These are phyloP conservation scores for Fulvia fulva DNA, from an alignment of 2,329 filamentous ascomycete species.

Conservation along the genomic window DNA sequence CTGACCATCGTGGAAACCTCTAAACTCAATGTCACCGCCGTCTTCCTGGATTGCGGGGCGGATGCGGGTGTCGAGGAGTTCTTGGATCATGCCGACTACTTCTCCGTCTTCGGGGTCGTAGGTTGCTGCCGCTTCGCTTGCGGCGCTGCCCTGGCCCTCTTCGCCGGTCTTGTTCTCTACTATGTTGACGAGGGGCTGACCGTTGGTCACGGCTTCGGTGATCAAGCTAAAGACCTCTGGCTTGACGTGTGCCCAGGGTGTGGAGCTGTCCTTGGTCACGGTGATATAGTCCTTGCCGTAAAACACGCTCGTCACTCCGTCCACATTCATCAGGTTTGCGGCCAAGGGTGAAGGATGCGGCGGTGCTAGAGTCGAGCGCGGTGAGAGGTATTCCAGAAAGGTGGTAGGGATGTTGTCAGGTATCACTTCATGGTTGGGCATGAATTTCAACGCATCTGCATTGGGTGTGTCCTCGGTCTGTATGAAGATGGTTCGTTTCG, in stretches of 20 bases:
- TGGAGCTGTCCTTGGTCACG: conserved; percentile 82
- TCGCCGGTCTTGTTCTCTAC: conserved; percentile 56
- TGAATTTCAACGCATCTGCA: conserved; percentile 89
- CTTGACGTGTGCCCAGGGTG: conserved; percentile 90
- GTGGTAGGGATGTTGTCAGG: conserved; percentile 64
- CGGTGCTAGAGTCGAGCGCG: conserved; percentile 80
- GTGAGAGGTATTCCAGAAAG: conserved; percentile 87
- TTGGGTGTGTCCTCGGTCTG: conserved; percentile 95
- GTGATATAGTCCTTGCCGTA: conserved; percentile 96
- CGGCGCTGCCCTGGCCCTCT: conserved; percentile 44
- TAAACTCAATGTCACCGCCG: conserved; percentile 93
- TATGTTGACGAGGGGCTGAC: conserved; percentile 73
- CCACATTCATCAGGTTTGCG: conserved; percentile 83
- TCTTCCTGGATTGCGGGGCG: conserved; percentile 95
- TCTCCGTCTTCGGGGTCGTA: conserved; percentile 91
- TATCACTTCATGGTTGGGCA: conserved; percentile 82
- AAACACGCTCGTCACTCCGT: conserved; percentile 92
- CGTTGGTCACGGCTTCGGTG: conserved; percentile 83
- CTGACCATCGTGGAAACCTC: conserved; percentile 80
- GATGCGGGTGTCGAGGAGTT: conserved; percentile 90
- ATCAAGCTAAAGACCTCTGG: conserved; percentile 94
- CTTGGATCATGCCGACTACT: conserved; percentile 97
- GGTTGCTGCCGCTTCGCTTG: conserved; percentile 64
- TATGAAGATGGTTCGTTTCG: conserved; percentile 81
- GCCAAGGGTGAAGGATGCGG: conserved; percentile 82